A percentile compares a stretch with the other conserved stretches of the same genome.
phyloP scores from a whole-genome alignment of 371 early-diverging fungal species.

The Dichotomocladium elegans region DNA sequence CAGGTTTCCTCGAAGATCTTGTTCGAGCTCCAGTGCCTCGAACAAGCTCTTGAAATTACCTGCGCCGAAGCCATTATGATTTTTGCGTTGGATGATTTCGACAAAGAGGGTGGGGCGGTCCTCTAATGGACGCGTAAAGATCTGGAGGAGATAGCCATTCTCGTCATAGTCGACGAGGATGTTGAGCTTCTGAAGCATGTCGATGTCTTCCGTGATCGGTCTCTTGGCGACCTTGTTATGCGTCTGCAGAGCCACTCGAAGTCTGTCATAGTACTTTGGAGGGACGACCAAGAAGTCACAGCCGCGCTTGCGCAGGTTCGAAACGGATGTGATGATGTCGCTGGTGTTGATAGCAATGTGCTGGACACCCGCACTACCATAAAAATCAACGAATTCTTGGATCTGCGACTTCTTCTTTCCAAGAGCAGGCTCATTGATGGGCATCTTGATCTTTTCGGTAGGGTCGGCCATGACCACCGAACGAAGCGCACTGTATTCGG shows the following conservation, averaged over 20 bases:
- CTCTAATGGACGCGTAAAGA: slow-evolving; percentile 91
- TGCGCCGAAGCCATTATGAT: slow-evolving; percentile 95
- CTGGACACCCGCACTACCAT: slow-evolving; percentile 92
- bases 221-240: slow-evolving; percentile 56
- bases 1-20: slow-evolving; percentile 88
- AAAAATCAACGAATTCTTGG: slow-evolving; percentile 95
- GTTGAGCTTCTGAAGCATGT: slow-evolving; percentile 74
- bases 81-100: slow-evolving; percentile 94
- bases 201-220: slow-evolving; percentile 81
- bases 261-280: slow-evolving; percentile 84
- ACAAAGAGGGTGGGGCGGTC: slow-evolving; percentile 96
- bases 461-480: slow-evolving; percentile 96
- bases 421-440: slow-evolving; percentile 96
- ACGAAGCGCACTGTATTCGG: slow-evolving; percentile 91
- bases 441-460: slow-evolving; percentile 91
- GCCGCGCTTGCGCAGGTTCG: slow-evolving; percentile 79
- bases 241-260: slow-evolving; percentile 63
- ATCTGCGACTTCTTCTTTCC: slow-evolving; percentile 95
- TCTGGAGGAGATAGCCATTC: slow-evolving; percentile 93
- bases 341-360: slow-evolving; percentile 92
- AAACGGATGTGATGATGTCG: slow-evolving; percentile 83
- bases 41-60: slow-evolving; percentile 98
- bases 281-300: slow-evolving; percentile 90
- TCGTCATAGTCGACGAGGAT: slow-evolving; percentile 97
- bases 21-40: slow-evolving; percentile 93